Evolutionary conservation across 306 rosid genomes (phyloP).

Genomic region (Quercus parvula): DNA sequence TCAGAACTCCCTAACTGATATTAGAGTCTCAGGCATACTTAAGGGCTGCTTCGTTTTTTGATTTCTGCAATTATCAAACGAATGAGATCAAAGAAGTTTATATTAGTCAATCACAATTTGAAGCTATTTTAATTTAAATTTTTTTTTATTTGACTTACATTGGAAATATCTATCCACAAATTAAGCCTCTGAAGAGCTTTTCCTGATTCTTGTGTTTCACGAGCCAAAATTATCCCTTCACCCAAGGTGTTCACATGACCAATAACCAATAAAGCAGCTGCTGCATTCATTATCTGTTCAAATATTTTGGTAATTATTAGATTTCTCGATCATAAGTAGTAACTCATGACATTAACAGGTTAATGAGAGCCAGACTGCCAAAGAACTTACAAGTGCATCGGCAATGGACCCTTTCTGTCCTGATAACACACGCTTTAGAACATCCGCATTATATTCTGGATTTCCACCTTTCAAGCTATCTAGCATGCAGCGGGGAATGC

Average conservation of each 20-base stretch:
- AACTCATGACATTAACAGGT: background rate
- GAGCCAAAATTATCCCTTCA: slow-evolving; percentile 75
- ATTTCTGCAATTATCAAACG: slow-evolving; percentile 37
- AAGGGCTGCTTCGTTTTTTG: slow-evolving; percentile 2
- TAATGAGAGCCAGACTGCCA: background rate
- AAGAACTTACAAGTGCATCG: slow-evolving; percentile 76
- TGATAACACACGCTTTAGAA: slow-evolving; percentile 63
- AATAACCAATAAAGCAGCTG: slow-evolving; percentile 76
- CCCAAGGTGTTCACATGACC: slow-evolving; percentile 58
- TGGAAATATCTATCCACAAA: slow-evolving; percentile 59
- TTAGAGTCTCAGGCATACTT: too few species aligned
- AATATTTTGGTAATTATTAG: slow-evolving; percentile 7
- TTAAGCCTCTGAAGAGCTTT: slow-evolving; percentile 74
- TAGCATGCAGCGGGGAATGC: slow-evolving; percentile 81
- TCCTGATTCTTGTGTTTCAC: slow-evolving; percentile 73
- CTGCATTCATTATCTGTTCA: slow-evolving; percentile 77
- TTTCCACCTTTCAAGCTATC: slow-evolving; percentile 75
- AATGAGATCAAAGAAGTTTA: background rate
- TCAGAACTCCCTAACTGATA: too few species aligned
- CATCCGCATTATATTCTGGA: slow-evolving; percentile 69
- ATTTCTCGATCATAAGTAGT: background rate
- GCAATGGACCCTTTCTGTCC: slow-evolving; percentile 84
- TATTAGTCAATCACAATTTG: background rate
- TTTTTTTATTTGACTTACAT: slow-evolving; percentile 38
- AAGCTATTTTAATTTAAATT: background rate